A percentile compares a stretch with the other conserved stretches of the same genome.
Evolutionary conservation across 805 yeast genomes (phyloP).

Genomic region (Candida orba): DNA sequence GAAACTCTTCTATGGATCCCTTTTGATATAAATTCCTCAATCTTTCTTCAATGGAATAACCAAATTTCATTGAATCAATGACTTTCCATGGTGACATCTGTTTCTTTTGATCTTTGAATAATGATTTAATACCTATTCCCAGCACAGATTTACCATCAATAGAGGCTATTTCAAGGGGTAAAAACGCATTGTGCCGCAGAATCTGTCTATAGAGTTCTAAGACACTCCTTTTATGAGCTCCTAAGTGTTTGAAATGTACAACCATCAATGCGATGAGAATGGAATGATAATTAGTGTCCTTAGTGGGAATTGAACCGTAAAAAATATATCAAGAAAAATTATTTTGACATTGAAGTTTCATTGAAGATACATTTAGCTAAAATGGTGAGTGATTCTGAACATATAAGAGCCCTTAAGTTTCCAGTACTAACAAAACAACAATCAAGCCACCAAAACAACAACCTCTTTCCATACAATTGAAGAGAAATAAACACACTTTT

Average conservation of each 20-base stretch:
- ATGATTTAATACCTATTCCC: neutral
- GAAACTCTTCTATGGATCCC: neutral
- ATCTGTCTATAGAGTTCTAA: slow-evolving; percentile 25
- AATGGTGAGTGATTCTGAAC: slow-evolving; percentile 3
- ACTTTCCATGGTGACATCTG: slow-evolving; percentile 18
- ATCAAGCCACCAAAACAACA: slow-evolving; percentile 3
- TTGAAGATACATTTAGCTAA: too few relatives aligned
- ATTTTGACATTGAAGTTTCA: too few relatives aligned
- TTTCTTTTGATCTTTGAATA: slow-evolving; percentile 10
- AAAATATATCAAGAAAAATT: neutral
- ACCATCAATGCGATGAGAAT: slow-evolving; percentile 15
- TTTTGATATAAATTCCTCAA: slow-evolving; percentile 5
- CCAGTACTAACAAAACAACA: neutral
- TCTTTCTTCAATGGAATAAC: slow-evolving; percentile 10
- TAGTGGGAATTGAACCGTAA: too few relatives aligned
- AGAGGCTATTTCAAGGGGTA: neutral
- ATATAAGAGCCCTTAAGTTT: too few relatives aligned
- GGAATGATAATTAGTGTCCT: too few relatives aligned
- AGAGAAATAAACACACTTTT: slow-evolving; percentile 30
- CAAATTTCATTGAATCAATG: slow-evolving; percentile 5
- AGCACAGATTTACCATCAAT: neutral
- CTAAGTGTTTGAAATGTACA: slow-evolving; percentile 24
- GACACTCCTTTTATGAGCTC: slow-evolving; percentile 25
- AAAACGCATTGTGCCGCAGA: slow-evolving; percentile 20
- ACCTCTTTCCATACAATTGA: slow-evolving; percentile 19